Conservation (phyloP, 352 stramenopile genomes). For the Phytopythium montanum region DNA sequence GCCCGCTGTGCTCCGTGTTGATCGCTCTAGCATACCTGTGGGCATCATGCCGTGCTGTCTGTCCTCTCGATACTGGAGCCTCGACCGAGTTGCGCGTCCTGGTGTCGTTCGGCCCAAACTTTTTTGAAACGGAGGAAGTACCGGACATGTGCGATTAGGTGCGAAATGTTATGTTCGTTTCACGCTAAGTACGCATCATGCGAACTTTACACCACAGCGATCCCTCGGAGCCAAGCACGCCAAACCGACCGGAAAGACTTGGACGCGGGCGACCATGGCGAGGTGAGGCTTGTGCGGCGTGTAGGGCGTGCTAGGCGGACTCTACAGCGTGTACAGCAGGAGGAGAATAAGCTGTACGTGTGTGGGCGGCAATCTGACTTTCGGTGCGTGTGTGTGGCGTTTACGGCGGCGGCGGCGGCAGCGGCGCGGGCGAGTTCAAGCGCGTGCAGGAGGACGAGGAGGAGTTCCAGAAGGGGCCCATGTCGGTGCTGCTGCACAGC, state of each 20-base stretch:
- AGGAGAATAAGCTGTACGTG: not conserved
- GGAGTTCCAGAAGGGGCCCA: slow-evolving; percentile 95
- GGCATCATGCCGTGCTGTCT: too few species aligned
- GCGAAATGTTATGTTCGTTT: not conserved
- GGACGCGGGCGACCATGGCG: slow-evolving; percentile 2
- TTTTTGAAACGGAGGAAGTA: too few species aligned
- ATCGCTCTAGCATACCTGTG: too few species aligned
- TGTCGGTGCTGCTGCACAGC: slow-evolving; percentile 97
- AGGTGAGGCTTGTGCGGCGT: not conserved
- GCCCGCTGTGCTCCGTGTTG: not conserved
- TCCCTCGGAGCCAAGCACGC: not conserved
- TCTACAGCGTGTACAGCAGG: too few species aligned
- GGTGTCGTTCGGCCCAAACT: too few species aligned
- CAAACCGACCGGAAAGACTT: not conserved
- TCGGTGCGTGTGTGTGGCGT: not conserved
- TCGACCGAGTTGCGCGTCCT: too few species aligned
- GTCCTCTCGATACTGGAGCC: too few species aligned
- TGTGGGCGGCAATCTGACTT: too few species aligned
- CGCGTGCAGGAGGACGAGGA: slow-evolving; percentile 87
- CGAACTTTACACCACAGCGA: not conserved
- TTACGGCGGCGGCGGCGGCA: slow-evolving; percentile 1
- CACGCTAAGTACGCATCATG: not conserved
- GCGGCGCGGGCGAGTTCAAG: slow-evolving; percentile 66
- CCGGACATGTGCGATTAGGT: not conserved
- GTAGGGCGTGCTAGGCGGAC: not conserved